phyloP scores from a whole-genome alignment of 2,329 filamentous ascomycete genomes.

The Dendryphion nanum region DNA sequence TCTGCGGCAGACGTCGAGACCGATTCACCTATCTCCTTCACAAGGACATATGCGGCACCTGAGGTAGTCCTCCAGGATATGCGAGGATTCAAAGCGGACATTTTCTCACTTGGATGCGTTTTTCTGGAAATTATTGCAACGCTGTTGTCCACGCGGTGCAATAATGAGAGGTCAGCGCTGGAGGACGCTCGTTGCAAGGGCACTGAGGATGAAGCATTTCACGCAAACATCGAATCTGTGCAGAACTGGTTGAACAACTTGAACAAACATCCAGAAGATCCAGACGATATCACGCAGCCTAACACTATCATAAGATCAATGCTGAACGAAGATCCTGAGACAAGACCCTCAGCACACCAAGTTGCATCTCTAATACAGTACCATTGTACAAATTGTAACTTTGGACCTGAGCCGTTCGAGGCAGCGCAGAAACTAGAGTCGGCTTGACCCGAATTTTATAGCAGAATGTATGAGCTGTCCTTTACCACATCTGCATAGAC shows the following conservation, averaged over 20 bases:
- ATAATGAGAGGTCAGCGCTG: background rate
- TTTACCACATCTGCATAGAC: no score
- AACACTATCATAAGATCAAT: no score
- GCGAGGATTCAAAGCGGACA: conserved; percentile 14
- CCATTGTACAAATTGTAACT: no score
- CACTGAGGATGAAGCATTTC: background rate
- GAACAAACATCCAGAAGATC: no score
- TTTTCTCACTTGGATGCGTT: conserved; percentile 23
- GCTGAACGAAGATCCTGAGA: no score
- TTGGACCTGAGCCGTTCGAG: no score
- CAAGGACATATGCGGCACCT: conserved; percentile 15
- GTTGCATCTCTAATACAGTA: no score
- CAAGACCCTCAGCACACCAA: no score
- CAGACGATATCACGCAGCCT: no score
- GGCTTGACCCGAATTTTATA: no score
- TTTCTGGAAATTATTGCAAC: conserved; percentile 16
- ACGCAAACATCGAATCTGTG: background rate
- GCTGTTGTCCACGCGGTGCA: background rate
- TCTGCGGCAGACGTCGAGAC: conserved; percentile 14
- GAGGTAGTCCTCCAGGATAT: conserved; percentile 15
- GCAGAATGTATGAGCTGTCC: no score
- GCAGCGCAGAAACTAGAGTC: no score
- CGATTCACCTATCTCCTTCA: conserved; percentile 14
- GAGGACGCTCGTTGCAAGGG: background rate
- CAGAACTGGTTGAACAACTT: background rate